Conservation (phyloP, 2,329 filamentous ascomycete genomes). For the Colletotrichum shisoi region DNA sequence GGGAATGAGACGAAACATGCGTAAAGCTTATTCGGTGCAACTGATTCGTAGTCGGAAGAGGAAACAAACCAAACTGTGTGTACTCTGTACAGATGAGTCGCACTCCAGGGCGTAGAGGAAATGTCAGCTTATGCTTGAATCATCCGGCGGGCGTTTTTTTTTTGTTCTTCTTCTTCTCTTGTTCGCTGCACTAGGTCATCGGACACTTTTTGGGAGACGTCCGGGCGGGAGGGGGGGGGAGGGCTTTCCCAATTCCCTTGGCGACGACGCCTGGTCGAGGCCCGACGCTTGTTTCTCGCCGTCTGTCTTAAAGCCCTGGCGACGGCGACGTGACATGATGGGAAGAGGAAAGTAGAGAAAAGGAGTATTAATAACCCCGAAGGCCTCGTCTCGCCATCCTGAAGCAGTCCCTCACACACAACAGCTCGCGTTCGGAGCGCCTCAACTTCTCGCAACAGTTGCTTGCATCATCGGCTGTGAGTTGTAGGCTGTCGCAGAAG, state of each 20-base stretch:
- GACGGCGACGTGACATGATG: neutral
- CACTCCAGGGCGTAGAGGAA: neutral
- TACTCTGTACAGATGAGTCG: neutral
- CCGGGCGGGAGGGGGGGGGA: neutral
- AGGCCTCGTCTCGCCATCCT: neutral
- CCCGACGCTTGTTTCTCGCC: neutral
- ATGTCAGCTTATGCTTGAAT: neutral
- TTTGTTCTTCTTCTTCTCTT: neutral
- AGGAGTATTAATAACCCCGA: neutral
- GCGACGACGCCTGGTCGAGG: slow-evolving; percentile 19
- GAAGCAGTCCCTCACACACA: no score
- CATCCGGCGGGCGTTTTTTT: neutral
- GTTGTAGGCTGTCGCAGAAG: neutral
- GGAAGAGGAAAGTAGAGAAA: neutral
- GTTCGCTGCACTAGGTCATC: neutral
- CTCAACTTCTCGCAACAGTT: neutral
- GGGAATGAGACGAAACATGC: slow-evolving; percentile 11
- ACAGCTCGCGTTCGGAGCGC: neutral
- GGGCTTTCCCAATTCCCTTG: neutral
- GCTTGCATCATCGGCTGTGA: no score
- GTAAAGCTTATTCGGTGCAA: neutral
- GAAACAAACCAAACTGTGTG: neutral
- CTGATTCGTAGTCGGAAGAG: slow-evolving; percentile 1
- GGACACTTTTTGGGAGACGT: slow-evolving; percentile 17
- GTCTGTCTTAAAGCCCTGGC: neutral